Conservation (phyloP, 495 filamentous ascomycete species). For the Umbilicaria muhlenbergii region DNA sequence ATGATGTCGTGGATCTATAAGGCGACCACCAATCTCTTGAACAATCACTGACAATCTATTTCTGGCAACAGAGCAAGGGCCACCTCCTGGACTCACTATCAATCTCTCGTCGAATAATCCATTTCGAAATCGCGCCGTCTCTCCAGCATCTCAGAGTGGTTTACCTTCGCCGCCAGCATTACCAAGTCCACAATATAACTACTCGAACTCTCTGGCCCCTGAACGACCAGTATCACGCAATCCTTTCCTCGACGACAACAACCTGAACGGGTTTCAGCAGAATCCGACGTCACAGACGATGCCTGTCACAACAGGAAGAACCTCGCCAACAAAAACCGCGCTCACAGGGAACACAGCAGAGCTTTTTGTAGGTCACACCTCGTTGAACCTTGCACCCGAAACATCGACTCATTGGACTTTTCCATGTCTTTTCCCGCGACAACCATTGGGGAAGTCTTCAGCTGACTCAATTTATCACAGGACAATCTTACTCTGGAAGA, state of each 20-base stretch:
- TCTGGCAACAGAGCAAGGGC: too few species aligned
- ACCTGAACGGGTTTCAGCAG: conserved; percentile 31
- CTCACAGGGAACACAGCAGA: conserved; percentile 57
- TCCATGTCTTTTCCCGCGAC: conserved; percentile 4
- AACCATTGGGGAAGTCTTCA: conserved; percentile 15
- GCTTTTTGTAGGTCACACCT: conserved; percentile 64
- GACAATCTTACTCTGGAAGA: conserved; percentile 36
- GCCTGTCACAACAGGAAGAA: conserved; percentile 36
- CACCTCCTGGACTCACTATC: conserved; percentile 18
- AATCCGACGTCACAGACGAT: conserved; percentile 31
- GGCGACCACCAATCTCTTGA: too few species aligned
- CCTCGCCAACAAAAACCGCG: conserved; percentile 29
- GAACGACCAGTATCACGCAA: conserved; percentile 73
- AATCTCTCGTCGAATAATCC: conserved; percentile 89
- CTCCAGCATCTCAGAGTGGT: conserved; percentile 33
- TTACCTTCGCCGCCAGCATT: conserved; percentile 27
- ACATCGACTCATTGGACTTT: conserved; percentile 1
- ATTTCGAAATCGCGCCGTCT: conserved; percentile 81
- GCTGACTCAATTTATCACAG: conserved; percentile 15
- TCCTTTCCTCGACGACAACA: conserved; percentile 71
- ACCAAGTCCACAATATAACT: conserved; percentile 1
- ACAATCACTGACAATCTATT: too few species aligned
- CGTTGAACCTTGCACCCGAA: conserved; percentile 5
- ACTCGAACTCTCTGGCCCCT: conserved; percentile 12
- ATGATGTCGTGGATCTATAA: too few species aligned